These are phyloP conservation scores for Calonectria crousiana DNA, from an alignment of 2,329 filamentous ascomycete species.

Conservation along the genomic window DNA sequence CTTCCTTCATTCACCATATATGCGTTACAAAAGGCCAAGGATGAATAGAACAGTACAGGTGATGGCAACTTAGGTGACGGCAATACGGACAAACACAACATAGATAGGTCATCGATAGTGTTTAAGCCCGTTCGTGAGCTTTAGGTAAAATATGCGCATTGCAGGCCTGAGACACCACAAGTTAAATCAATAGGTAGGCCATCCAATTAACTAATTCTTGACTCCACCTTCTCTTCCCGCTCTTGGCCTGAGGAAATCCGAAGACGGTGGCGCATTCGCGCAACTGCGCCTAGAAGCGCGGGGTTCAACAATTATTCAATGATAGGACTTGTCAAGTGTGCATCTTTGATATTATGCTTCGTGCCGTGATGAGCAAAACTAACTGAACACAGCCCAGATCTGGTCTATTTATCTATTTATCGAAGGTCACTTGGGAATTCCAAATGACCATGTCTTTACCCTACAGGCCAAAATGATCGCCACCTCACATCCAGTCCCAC, in stretches of 20 bases:
- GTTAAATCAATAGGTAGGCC: background rate
- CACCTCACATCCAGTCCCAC: background rate
- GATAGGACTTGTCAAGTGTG: background rate
- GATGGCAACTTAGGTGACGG: background rate
- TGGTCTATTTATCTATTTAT: background rate
- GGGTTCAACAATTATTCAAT: background rate
- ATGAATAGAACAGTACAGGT: background rate
- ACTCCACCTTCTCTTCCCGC: background rate
- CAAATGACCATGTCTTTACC: background rate
- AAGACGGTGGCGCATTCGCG: background rate
- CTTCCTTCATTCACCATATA: background rate
- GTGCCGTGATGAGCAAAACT: background rate
- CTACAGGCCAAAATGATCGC: background rate
- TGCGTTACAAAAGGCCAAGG: background rate
- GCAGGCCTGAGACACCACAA: background rate
- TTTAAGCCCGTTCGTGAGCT: background rate
- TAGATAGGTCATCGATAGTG: background rate
- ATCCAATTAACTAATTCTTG: background rate
- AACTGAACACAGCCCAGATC: background rate
- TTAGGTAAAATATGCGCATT: background rate
- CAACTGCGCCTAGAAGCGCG: background rate
- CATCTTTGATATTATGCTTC: background rate
- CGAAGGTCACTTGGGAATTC: background rate
- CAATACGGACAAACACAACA: background rate
- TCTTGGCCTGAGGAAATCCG: background rate